Conservation (phyloP, 2,329 filamentous ascomycete species). For the Fusarium odoratissimum region DNA sequence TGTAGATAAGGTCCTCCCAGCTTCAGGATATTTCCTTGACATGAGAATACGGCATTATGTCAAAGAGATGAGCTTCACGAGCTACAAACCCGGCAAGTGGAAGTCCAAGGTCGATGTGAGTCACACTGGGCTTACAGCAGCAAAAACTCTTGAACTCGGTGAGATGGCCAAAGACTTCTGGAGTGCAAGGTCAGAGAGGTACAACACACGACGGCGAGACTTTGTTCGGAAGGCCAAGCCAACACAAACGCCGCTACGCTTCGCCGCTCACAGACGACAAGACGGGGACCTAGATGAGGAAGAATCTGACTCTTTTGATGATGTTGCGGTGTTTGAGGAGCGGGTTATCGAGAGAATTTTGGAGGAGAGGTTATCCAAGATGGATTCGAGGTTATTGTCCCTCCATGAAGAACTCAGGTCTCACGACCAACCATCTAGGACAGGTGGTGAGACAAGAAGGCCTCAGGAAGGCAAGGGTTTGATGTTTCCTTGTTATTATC, state of each 20-base stretch:
- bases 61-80: not conserved
- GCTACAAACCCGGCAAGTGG: not conserved
- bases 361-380: not conserved
- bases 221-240: conserved; percentile 21
- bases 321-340: not conserved
- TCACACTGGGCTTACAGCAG: not conserved
- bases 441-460: not conserved
- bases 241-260: not conserved
- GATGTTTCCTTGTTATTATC: conserved; percentile 21
- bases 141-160: conserved; percentile 3
- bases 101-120: conserved; percentile 2
- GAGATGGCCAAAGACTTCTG: conserved; percentile 31
- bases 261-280: conserved; percentile 10
- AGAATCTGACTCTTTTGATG: conserved; percentile 17
- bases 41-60: not conserved
- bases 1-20: conserved; percentile 8
- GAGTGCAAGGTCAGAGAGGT: conserved; percentile 22
- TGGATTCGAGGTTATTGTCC: not conserved
- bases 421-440: not conserved
- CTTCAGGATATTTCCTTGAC: conserved; percentile 1
- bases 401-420: not conserved
- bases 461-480: not conserved
- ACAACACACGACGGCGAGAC: not conserved
- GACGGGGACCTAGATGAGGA: conserved; percentile 1
- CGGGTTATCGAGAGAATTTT: not conserved